Base-by-base conservation (phyloP, 2,329 filamentous ascomycete species). In the Stachybotrys chartarum region DNA sequence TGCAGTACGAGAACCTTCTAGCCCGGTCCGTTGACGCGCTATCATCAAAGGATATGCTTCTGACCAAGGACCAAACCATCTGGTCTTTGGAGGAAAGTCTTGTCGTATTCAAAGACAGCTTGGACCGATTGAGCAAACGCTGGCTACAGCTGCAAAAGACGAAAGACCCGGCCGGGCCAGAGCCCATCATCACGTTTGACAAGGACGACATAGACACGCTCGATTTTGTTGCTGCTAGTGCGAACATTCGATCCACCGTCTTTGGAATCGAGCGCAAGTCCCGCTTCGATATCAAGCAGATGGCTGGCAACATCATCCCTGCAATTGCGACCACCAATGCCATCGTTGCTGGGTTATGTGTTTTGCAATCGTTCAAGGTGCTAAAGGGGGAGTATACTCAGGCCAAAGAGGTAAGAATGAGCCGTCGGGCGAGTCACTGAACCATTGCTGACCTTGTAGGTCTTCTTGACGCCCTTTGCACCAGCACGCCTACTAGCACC, bases 281-380 rank as follows among this genome's bases (percentile, higher is more conserved):
- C 24, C 91, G 95, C 57, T 99, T 97, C 66, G 92, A 97, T 67
- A 92, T 94, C 65, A 99, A 99, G 75, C 89, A 99, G 73, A 99
- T 97, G 93, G 94, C 94, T 5, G 94, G 94, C 54, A 99, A 99
- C 69, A 99, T 99, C 64, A 99, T 99, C 58, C 94, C 94, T 1
- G 94, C 94, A 2, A 99, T 99, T 67, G 94, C 94, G 6, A 99
- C 94, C 0, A 97, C 94, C 0, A 99, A 99, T 70, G 94, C 94
- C 16, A 96, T 97, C 70, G 93, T 94, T 1, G 94, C 94, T 16
- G 88, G 91, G 12, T 80, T 99, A 10, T 97, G 92, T 66, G 91
- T 97, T 7, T 75, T 99, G 30, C 88, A 97, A 70, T 87, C 92
- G 0, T 94, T 95, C 78, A 97, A 97, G 70, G 87, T 97, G 30